A percentile compares a stretch with the other conserved stretches of the same genome.
phyloP scores from a whole-genome alignment of 805 yeast species.

The Metschnikowia amazonensis region DNA sequence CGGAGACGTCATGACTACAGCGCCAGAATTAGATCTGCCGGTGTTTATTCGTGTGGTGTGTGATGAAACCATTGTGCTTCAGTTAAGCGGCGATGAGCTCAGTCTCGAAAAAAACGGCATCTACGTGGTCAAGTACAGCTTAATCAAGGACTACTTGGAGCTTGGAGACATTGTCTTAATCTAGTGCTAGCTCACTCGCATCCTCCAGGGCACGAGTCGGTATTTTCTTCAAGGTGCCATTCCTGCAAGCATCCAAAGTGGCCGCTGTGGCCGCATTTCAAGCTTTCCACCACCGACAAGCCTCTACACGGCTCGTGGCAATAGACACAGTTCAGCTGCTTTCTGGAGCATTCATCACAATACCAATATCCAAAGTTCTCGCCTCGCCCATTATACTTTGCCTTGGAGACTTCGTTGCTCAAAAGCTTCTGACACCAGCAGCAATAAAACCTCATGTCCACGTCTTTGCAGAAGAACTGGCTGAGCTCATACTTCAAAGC shows the following conservation, averaged over 20 bases:
- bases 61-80: constrained; percentile 24
- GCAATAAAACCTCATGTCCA: constrained; percentile 50
- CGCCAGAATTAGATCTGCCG: constrained; percentile 71
- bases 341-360: constrained; percentile 65
- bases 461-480: constrained; percentile 33
- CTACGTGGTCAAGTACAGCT: constrained; percentile 67
- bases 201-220: constrained; percentile 78
- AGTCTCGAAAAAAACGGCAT: constrained; percentile 52
- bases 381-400: constrained; percentile 20
- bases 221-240: constrained; percentile 68
- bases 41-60: constrained; percentile 68
- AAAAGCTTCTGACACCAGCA: constrained; percentile 56
- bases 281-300: constrained; percentile 49
- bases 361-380: constrained; percentile 72
- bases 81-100: constrained; percentile 28
- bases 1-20: constrained; percentile 66
- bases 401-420: constrained; percentile 54
- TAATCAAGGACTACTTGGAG: constrained; percentile 28
- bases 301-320: constrained; percentile 79
- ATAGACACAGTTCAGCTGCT: constrained; percentile 66
- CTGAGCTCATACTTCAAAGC: constrained; percentile 26
- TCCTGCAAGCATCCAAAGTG: constrained; percentile 74
- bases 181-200: constrained; percentile 32
- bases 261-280: constrained; percentile 83
- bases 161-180: constrained; percentile 39